phyloP scores from a whole-genome alignment of 2,329 filamentous ascomycete species.

The Ampelomyces quisqualis region DNA sequence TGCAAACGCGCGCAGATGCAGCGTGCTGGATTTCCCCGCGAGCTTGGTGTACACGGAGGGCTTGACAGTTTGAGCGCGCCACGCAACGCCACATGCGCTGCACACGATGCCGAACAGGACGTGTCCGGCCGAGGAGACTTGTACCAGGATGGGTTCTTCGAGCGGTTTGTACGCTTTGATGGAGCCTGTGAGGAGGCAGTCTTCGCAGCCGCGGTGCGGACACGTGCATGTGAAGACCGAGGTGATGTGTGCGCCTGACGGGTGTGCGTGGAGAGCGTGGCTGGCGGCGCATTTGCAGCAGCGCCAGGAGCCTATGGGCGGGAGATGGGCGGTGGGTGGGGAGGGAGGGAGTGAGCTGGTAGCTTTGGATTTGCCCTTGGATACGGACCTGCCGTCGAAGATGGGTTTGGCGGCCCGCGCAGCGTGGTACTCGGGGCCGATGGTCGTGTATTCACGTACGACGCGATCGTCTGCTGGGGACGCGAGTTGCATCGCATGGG shows the following conservation, averaged over 20 bases:
- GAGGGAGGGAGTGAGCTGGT: neutral
- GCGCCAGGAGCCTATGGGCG: conserved; percentile 5
- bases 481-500: neutral
- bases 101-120: conserved; percentile 31
- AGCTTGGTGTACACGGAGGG: conserved; percentile 2
- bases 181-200: conserved; percentile 20
- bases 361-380: neutral
- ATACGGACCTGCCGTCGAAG: neutral
- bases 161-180: conserved; percentile 28
- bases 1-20: conserved; percentile 11
- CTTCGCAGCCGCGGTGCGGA: conserved; percentile 26
- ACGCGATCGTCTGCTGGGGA: neutral
- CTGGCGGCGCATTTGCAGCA: conserved; percentile 8
- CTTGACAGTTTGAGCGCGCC: conserved; percentile 17
- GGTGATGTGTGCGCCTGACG: conserved; percentile 18
- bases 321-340: neutral
- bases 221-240: conserved; percentile 25
- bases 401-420: neutral
- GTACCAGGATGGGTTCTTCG: conserved; percentile 24
- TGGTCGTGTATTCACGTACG: neutral
- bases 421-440: neutral
- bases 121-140: conserved; percentile 9
- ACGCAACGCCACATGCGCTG: conserved; percentile 24
- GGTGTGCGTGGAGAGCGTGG: conserved; percentile 2
- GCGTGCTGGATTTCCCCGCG: conserved; percentile 9